Evolutionary conservation across 805 yeast genomes (phyloP).

Genomic region (Ogataea zsoltii): DNA sequence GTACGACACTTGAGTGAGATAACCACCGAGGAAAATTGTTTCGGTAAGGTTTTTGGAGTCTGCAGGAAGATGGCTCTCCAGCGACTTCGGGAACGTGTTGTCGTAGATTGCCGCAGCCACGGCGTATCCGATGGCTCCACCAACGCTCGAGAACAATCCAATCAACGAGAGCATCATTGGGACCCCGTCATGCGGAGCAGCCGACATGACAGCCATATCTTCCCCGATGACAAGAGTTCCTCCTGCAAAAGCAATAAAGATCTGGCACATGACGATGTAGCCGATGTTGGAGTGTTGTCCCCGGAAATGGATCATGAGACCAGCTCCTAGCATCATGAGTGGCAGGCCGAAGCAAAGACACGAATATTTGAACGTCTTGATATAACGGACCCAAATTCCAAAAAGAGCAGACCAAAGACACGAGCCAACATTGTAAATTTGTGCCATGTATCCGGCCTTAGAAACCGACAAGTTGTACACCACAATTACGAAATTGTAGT

Average conservation of each 20-base stretch:
- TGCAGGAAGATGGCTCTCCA: conserved; percentile 30
- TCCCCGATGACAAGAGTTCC: conserved; percentile 35
- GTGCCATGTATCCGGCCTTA: conserved; percentile 28
- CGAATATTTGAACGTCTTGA: conserved; percentile 24
- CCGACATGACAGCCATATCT: conserved; percentile 37
- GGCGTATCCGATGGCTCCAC: conserved; percentile 42
- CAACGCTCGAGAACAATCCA: conserved; percentile 37
- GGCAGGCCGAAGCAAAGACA: conserved; percentile 26
- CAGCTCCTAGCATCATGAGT: conserved; percentile 24
- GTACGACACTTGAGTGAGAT: conserved; percentile 22
- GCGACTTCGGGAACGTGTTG: conserved; percentile 30
- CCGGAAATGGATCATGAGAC: conserved; percentile 30
- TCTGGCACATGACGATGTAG: conserved; percentile 32
- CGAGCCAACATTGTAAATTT: conserved; percentile 28
- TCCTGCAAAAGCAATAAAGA: conserved; percentile 42
- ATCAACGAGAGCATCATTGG: conserved; percentile 41
- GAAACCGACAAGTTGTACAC: conserved; percentile 23
- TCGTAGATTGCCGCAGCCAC: conserved; percentile 41
- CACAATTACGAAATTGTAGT: conserved; percentile 22
- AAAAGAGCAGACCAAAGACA: conserved; percentile 25
- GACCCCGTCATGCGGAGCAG: conserved; percentile 43
- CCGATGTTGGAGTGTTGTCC: conserved; percentile 23
- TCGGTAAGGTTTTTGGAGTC: conserved; percentile 13
- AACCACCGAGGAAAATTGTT: conserved; percentile 26
- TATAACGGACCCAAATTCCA: conserved; percentile 24